A percentile compares a stretch with the other conserved stretches of the same genome.
These are phyloP conservation scores for Wickerhamiella dianesei DNA, from an alignment of 805 yeast genomes.

Conservation along the genomic window DNA sequence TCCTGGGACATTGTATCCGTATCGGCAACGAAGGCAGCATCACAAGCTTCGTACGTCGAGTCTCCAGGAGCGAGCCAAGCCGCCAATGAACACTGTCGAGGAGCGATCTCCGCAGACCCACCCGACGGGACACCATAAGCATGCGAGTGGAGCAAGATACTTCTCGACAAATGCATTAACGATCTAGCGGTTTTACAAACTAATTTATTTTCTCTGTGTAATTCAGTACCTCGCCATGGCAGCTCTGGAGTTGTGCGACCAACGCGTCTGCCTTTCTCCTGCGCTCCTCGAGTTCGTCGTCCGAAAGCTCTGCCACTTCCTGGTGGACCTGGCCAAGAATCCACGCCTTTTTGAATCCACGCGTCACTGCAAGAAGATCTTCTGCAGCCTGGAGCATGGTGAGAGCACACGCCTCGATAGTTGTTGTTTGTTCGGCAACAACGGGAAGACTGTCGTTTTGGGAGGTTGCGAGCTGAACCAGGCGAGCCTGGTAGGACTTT, in stretches of 20 bases:
- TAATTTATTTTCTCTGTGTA: not conserved
- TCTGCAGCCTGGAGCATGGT: constrained; percentile 27
- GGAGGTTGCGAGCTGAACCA: constrained; percentile 16
- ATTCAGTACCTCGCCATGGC: not conserved
- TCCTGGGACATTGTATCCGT: not conserved
- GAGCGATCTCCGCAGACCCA: too few relatives aligned
- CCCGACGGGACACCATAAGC: not conserved
- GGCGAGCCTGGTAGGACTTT: constrained; percentile 16
- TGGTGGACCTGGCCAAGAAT: constrained; percentile 27
- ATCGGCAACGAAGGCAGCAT: not conserved
- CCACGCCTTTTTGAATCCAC: constrained; percentile 32
- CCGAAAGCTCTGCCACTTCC: constrained; percentile 1
- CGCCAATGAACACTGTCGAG: not conserved
- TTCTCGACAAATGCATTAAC: not conserved
- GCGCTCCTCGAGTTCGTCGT: constrained; percentile 3
- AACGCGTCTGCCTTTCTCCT: constrained; percentile 1
- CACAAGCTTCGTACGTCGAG: constrained; percentile 14
- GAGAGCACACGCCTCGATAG: constrained; percentile 28
- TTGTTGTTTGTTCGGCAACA: constrained; percentile 28
- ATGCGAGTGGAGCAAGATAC: not conserved
- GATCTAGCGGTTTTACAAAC: not conserved
- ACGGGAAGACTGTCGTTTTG: constrained; percentile 23
- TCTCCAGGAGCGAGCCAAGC: constrained; percentile 12
- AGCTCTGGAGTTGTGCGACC: not conserved
- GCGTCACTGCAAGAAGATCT: constrained; percentile 28